Evolutionary conservation across 176 grass and related monocot species (phyloP).

Genomic region (Hyparrhenia diplandra): DNA sequence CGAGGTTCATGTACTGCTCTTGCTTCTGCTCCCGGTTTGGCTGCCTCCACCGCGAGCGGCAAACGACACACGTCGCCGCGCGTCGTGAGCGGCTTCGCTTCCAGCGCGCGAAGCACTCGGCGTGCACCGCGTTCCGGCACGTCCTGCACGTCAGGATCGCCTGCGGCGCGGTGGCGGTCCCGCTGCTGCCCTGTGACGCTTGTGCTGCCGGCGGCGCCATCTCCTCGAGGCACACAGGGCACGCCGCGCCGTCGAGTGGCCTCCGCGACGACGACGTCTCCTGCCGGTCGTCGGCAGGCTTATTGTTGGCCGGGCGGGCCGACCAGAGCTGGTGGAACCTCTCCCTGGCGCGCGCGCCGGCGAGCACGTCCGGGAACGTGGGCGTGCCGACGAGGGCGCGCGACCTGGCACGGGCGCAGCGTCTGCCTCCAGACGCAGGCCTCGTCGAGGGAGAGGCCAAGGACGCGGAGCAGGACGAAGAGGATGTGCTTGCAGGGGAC

Average conservation of each 20-base stretch:
- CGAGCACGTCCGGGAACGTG: slow-evolving; percentile 43
- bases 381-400: slow-evolving; percentile 57
- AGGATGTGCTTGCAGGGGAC: slow-evolving; percentile 94
- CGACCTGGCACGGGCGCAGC: slow-evolving; percentile 70
- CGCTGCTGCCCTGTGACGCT: background rate
- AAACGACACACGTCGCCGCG: slow-evolving; percentile 81
- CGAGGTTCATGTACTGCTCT: slow-evolving; percentile 71
- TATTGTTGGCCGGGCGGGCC: background rate
- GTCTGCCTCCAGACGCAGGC: slow-evolving; percentile 76
- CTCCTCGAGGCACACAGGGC: slow-evolving; percentile 93
- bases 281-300: background rate
- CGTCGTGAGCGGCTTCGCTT: slow-evolving; percentile 68
- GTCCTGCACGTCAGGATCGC: slow-evolving; percentile 57
- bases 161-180: background rate
- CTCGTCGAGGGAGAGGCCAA: slow-evolving; percentile 73
- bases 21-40: slow-evolving; percentile 28
- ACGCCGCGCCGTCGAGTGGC: slow-evolving; percentile 33
- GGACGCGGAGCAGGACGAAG: slow-evolving; percentile 89
- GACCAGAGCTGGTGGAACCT: slow-evolving; percentile 59
- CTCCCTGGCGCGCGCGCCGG: slow-evolving; percentile 52
- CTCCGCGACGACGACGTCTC: background rate
- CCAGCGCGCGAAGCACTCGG: slow-evolving; percentile 82
- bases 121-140: slow-evolving; percentile 84
- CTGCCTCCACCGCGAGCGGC: slow-evolving; percentile 78
- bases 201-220: slow-evolving; percentile 27